These are phyloP conservation scores for Theobroma grandiflorum DNA, from an alignment of 441 rosid species.

Conservation along the genomic window DNA sequence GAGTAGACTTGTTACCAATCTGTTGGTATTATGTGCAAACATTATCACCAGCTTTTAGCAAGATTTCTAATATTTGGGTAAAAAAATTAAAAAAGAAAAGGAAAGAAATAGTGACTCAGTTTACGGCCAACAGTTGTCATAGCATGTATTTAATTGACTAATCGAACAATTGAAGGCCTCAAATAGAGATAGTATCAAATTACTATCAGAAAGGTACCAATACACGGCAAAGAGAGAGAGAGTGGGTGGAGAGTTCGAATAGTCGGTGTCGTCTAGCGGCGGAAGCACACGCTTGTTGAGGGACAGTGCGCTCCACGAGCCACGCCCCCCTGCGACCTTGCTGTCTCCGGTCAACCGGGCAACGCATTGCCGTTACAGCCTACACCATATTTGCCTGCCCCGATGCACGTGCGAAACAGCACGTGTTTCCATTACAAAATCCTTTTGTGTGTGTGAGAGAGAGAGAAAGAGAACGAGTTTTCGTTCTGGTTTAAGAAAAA, in stretches of 20 bases:
- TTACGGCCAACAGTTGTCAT: too few relatives aligned
- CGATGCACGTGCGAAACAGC: constrained; percentile 37
- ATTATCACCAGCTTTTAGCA: too few relatives aligned
- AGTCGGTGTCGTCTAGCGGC: constrained; percentile 50
- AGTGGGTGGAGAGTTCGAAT: not conserved
- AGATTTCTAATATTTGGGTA: too few relatives aligned
- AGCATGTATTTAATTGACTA: too few relatives aligned
- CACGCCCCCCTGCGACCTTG: constrained; percentile 40
- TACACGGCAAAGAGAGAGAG: not conserved
- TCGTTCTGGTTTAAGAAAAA: not conserved
- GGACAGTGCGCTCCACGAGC: constrained; percentile 49
- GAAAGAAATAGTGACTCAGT: too few relatives aligned
- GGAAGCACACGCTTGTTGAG: constrained; percentile 42
- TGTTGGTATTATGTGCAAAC: too few relatives aligned
- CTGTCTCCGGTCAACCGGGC: constrained; percentile 88
- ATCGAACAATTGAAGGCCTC: too few relatives aligned
- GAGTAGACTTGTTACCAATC: too few relatives aligned
- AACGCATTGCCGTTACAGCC: constrained; percentile 45
- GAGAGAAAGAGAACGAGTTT: not conserved
- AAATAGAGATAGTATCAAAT: too few relatives aligned
- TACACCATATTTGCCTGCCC: constrained; percentile 22
- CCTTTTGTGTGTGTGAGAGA: not conserved
- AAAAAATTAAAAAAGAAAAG: too few relatives aligned
- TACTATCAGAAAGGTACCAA: too few relatives aligned
- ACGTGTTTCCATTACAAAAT: constrained; percentile 13